phyloP scores from a whole-genome alignment of 2,329 filamentous ascomycete species.

The Neofusicoccum sp. region DNA sequence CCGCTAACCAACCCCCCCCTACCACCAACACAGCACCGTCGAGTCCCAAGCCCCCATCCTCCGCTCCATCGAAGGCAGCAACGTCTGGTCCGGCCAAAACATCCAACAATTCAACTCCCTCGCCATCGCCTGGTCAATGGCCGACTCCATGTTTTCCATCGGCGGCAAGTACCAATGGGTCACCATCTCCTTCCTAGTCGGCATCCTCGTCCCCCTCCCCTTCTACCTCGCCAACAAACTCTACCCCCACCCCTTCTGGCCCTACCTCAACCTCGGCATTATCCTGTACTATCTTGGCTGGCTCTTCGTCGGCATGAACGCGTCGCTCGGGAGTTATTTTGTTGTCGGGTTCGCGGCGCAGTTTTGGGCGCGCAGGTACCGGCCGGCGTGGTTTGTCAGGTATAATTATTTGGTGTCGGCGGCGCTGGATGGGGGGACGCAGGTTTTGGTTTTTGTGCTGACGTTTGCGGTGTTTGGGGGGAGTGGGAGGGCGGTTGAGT shows the following conservation, averaged over 20 bases:
- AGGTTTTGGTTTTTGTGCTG: slow-evolving; percentile 47
- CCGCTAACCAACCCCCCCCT: too few relatives aligned
- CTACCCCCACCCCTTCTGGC: slow-evolving; percentile 29
- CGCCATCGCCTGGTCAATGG: background rate
- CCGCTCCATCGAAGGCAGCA: slow-evolving; percentile 42
- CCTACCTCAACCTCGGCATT: slow-evolving; percentile 46
- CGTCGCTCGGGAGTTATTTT: slow-evolving; percentile 38
- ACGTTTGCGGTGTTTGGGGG: slow-evolving; percentile 51
- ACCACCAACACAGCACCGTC: slow-evolving; percentile 43
- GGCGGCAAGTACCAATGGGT: slow-evolving; percentile 48
- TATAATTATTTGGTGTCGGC: slow-evolving; percentile 78
- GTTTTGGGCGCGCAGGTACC: slow-evolving; percentile 32
- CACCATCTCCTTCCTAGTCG: slow-evolving; percentile 34
- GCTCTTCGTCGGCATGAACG: slow-evolving; percentile 48
- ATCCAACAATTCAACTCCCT: slow-evolving; percentile 48
- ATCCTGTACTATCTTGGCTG: slow-evolving; percentile 48
- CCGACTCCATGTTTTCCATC: slow-evolving; percentile 45
- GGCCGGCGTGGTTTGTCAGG: slow-evolving; percentile 41
- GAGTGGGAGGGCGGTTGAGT: background rate
- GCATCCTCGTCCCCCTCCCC: slow-evolving; percentile 44
- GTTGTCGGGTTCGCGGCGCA: slow-evolving; percentile 39
- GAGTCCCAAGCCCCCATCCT: slow-evolving; percentile 45
- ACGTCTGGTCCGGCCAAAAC: slow-evolving; percentile 51
- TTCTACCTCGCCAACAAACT: slow-evolving; percentile 14
- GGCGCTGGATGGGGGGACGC: slow-evolving; percentile 65